phyloP scores from a whole-genome alignment of 257 asterid species.

The Solanum microdontum region DNA sequence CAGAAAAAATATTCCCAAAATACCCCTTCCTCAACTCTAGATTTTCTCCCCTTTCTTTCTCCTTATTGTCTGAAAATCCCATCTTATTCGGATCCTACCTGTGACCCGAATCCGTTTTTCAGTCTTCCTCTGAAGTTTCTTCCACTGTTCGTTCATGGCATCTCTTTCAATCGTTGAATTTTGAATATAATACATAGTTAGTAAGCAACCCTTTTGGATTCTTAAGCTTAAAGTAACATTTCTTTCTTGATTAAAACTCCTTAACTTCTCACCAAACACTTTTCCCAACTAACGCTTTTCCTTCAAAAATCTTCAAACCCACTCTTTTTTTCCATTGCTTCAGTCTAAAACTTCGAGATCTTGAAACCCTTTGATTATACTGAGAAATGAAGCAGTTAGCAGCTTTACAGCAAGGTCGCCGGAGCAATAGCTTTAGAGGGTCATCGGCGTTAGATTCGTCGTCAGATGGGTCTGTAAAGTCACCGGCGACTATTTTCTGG shows the following conservation, averaged over 20 bases:
- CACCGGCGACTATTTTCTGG: constrained; percentile 78
- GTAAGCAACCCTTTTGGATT: background rate
- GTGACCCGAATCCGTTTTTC: background rate
- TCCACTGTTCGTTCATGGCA: background rate
- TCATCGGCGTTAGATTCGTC: constrained; percentile 55
- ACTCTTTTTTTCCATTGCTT: background rate
- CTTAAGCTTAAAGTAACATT: background rate
- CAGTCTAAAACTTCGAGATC: background rate
- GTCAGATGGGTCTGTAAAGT: constrained; percentile 50
- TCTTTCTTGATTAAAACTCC: background rate
- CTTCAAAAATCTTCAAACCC: background rate
- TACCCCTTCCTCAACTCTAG: background rate
- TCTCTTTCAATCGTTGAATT: background rate
- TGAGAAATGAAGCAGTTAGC: constrained; percentile 56
- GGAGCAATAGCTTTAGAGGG: constrained; percentile 67
- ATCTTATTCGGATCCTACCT: background rate
- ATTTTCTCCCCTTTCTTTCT: background rate
- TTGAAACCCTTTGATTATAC: background rate
- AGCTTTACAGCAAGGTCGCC: constrained; percentile 79
- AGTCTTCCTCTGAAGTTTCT: background rate
- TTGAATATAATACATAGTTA: background rate
- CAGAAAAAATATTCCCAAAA: background rate
- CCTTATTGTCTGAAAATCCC: background rate
- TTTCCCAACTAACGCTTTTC: background rate
- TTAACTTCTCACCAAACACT: constrained; percentile 1